Conservation (phyloP, 306 rosid genomes). For the Cajanus cajan region DNA sequence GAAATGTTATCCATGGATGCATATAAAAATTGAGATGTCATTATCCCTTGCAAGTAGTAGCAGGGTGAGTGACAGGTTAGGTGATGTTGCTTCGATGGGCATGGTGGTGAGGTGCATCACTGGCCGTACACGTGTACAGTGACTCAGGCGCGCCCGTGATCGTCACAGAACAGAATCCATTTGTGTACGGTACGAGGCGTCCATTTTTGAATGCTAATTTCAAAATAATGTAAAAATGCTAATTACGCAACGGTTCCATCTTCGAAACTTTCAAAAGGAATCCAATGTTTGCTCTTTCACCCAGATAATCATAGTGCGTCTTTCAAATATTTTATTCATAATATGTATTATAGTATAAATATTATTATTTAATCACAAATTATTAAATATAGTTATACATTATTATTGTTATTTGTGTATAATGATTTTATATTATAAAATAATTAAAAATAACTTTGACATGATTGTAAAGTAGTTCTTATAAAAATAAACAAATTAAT, state of each 20-base stretch:
- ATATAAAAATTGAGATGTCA: neutral
- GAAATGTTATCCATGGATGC: neutral
- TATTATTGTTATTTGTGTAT: no score
- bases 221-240: neutral
- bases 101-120: conserved; percentile 2
- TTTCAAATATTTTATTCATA: no score
- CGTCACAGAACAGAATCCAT: conserved; percentile 17
- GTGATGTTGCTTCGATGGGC: no score
- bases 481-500: no score
- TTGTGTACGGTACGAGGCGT: conserved; percentile 18
- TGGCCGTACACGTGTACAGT: conserved; percentile 31
- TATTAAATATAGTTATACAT: no score
- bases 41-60: neutral
- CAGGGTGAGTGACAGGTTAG: neutral
- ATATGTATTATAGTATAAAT: no score
- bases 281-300: conserved; percentile 20
- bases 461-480: no score
- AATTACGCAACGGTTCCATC: conserved; percentile 33
- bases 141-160: conserved; percentile 26
- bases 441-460: no score
- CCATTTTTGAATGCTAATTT: neutral
- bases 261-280: conserved; percentile 4
- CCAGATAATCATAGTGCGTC: no score
- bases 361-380: no score
- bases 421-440: no score